Evolutionary conservation across 129 eudicot species (phyloP).

Genomic region (Artemisia annua): DNA sequence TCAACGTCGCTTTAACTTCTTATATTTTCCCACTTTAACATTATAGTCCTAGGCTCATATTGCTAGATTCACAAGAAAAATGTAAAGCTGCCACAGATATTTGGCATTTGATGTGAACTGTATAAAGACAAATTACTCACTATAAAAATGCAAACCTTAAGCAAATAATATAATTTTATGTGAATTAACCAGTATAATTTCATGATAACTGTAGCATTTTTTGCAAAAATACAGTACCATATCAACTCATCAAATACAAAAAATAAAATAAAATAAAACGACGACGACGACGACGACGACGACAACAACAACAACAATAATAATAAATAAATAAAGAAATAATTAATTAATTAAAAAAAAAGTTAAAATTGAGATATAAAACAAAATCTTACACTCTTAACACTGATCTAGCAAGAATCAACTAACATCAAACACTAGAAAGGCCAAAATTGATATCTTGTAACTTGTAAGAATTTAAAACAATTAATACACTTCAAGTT

Average conservation of each 20-base stretch:
- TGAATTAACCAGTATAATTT: neutral
- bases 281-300: too few species aligned
- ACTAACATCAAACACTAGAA: slow-evolving; percentile 11
- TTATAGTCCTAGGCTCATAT: neutral
- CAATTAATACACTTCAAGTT: slow-evolving; percentile 18
- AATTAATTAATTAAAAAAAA: neutral
- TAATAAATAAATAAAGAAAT: too few species aligned
- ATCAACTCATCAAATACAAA: too few species aligned
- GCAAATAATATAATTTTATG: slow-evolving; percentile 7
- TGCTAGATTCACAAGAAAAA: too few species aligned
- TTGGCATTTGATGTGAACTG: too few species aligned
- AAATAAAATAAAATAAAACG: too few species aligned
- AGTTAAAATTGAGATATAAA: slow-evolving; percentile 4
- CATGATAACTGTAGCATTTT: too few species aligned
- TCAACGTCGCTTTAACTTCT: neutral
- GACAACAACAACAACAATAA: too few species aligned
- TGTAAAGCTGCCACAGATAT: too few species aligned
- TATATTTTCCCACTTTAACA: slow-evolving; percentile 18
- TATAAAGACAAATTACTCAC: neutral
- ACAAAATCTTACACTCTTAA: slow-evolving; percentile 12
- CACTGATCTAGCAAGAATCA: slow-evolving; percentile 34
- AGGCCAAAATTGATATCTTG: slow-evolving; percentile 3
- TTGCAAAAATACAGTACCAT: too few species aligned
- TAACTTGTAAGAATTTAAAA: neutral
- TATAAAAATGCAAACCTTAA: neutral